phyloP scores from a whole-genome alignment of 345 rosid species.

The Salix purpurea region DNA sequence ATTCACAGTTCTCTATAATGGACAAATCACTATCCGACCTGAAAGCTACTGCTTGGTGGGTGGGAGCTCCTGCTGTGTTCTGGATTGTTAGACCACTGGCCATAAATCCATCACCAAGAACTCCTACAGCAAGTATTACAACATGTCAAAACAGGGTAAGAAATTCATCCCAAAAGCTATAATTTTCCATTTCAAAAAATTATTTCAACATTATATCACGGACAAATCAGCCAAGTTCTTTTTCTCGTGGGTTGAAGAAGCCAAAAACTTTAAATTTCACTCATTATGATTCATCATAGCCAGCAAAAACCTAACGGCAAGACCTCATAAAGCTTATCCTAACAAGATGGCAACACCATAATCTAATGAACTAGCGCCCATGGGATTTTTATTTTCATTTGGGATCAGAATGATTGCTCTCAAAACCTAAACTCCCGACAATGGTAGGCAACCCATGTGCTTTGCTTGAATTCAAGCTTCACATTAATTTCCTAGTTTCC shows the following conservation, averaged over 20 bases:
- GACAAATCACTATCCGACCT: conserved; percentile 82
- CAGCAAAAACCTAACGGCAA: background rate
- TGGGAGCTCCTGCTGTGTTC: conserved; percentile 82
- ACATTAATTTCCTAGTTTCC: background rate
- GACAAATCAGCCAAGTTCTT: background rate
- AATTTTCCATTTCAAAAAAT: background rate
- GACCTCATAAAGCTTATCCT: background rate
- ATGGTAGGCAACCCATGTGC: background rate
- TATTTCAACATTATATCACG: background rate
- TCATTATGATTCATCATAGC: background rate
- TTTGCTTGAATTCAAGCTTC: background rate
- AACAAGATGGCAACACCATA: background rate
- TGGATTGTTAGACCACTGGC: conserved; percentile 71
- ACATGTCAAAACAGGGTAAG: background rate
- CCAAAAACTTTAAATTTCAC: background rate
- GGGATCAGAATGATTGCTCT: background rate
- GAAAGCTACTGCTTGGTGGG: conserved; percentile 93
- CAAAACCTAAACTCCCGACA: background rate
- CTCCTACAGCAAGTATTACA: conserved; percentile 41
- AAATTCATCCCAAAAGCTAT: background rate
- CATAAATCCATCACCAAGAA: conserved; percentile 94
- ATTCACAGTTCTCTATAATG: conserved; percentile 70
- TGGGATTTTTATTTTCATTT: background rate
- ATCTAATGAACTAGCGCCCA: background rate
- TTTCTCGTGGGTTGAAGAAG: background rate